Conservation (phyloP, 768 basidiomycete genomes). For the Cyathus striatus region DNA sequence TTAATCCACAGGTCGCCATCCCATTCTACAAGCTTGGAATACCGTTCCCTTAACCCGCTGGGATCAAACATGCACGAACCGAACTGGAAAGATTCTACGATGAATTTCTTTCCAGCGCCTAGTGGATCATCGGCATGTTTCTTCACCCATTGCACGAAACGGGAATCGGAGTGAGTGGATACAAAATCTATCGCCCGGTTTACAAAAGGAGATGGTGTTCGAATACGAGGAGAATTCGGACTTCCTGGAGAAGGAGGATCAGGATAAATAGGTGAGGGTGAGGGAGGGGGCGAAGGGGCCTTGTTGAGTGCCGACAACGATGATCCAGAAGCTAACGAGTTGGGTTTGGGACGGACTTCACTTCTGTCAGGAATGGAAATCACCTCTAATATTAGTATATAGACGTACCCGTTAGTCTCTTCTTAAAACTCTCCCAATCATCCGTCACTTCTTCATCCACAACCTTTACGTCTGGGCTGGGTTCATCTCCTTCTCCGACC, state of each 20-base stretch:
- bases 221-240: conserved; percentile 8
- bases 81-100: conserved; percentile 54
- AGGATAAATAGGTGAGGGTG: not conserved
- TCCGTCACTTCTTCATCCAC: conserved; percentile 42
- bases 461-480: conserved; percentile 31
- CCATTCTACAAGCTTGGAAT: conserved; percentile 42
- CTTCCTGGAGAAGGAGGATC: conserved; percentile 6
- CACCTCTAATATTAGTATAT: not conserved
- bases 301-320: too few relatives aligned
- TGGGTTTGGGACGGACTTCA: too few relatives aligned
- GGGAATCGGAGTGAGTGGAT: conserved; percentile 34
- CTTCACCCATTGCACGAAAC: conserved; percentile 41
- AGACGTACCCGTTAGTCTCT: conserved; percentile 19
- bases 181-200: conserved; percentile 33
- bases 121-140: conserved; percentile 52
- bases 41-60: conserved; percentile 41
- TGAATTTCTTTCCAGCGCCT: conserved; percentile 42
- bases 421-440: conserved; percentile 43
- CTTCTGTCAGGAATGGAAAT: too few relatives aligned
- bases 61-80: conserved; percentile 57
- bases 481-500: conserved; percentile 18
- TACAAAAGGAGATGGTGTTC: conserved; percentile 21
- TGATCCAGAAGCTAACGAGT: too few relatives aligned
- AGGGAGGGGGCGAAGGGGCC: too few relatives aligned
- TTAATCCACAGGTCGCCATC: conserved; percentile 51